phyloP scores from a whole-genome alignment of 148 eudicot genomes.

The Mesembryanthemum crystallinum region DNA sequence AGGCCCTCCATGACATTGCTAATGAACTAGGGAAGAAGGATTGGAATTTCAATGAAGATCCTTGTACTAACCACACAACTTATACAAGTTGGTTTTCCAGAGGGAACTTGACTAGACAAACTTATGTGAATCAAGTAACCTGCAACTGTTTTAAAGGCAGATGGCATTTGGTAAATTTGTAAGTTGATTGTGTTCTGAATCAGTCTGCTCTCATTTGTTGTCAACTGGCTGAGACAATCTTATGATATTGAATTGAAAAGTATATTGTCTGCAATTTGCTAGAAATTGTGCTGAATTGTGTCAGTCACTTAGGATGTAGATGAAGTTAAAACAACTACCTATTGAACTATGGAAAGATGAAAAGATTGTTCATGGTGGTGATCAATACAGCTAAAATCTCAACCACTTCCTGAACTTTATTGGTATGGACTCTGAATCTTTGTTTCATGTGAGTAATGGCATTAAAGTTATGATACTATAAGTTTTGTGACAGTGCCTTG shows the following conservation, averaged over 20 bases:
- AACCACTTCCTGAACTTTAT: background rate
- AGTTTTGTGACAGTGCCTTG: no score
- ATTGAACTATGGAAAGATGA: background rate
- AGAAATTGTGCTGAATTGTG: background rate
- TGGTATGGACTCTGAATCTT: background rate
- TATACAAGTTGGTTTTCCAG: constrained; percentile 29
- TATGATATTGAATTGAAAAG: background rate
- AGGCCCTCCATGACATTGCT: constrained; percentile 36
- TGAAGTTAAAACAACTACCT: background rate
- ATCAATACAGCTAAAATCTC: background rate
- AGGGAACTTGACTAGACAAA: constrained; percentile 8
- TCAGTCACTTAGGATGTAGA: background rate
- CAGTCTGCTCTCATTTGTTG: background rate
- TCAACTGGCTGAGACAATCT: background rate
- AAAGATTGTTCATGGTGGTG: background rate
- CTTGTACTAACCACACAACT: constrained; percentile 25
- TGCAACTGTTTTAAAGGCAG: constrained; percentile 28
- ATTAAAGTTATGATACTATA: no score
- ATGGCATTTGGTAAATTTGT: constrained; percentile 34
- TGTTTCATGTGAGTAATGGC: background rate
- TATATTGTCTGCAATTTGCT: background rate
- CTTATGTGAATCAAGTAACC: constrained; percentile 30
- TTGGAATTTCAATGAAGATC: constrained; percentile 40
- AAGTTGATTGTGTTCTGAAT: constrained; percentile 13
- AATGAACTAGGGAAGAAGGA: constrained; percentile 34